These are phyloP conservation scores for Panaeolus cyanescens DNA, from an alignment of 768 basidiomycete genomes.

Conservation along the genomic window DNA sequence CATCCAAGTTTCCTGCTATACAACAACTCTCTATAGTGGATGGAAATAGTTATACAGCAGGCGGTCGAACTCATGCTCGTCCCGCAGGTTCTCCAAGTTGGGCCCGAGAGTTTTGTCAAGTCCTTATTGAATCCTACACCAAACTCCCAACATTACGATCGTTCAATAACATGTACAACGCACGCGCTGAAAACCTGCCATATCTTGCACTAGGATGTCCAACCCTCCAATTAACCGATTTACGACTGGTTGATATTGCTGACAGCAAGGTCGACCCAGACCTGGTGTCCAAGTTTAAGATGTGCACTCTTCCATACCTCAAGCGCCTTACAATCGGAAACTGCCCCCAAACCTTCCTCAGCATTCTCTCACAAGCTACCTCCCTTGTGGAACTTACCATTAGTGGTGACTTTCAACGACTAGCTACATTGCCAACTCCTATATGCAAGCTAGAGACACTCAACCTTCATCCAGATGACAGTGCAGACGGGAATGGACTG, in stretches of 20 bases:
- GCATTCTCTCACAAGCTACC: background rate
- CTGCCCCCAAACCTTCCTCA: background rate
- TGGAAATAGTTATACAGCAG: background rate
- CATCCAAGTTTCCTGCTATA: background rate
- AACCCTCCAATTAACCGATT: background rate
- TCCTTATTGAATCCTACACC: background rate
- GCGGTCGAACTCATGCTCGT: background rate
- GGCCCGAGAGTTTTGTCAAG: background rate
- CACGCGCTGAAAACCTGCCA: background rate
- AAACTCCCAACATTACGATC: background rate
- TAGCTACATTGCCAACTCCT: background rate
- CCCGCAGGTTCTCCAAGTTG: background rate
- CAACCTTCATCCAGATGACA: background rate
- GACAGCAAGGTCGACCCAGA: background rate
- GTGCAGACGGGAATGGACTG: no score
- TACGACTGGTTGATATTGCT: background rate
- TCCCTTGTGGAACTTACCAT: background rate
- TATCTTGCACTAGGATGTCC: background rate
- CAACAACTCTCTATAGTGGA: background rate
- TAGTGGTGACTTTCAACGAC: background rate
- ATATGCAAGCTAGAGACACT: background rate
- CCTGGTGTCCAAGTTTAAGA: background rate
- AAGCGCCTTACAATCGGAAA: background rate
- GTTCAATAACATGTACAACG: background rate
- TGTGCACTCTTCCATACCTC: background rate